Base-by-base conservation (phyloP, 2,329 filamentous ascomycete species). In the Eutypella sp. region DNA sequence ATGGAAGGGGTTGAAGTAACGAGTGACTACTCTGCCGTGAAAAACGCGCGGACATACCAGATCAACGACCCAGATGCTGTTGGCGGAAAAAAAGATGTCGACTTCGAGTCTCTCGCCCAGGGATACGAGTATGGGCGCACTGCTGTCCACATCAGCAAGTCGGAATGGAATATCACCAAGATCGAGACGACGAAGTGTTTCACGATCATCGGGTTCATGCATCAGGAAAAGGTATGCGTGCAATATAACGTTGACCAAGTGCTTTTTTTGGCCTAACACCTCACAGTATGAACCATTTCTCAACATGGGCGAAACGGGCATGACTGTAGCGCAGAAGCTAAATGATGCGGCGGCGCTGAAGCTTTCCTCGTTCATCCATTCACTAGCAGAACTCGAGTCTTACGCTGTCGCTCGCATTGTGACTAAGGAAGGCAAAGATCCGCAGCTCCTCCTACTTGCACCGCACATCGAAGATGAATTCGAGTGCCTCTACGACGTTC, bases 121-220 rank as follows among this genome's bases (percentile, higher is more conserved):
- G 93, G 93, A 0, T 99, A 92, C 59, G 84, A 89, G 59, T 99
- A 99, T 62, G 93, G 93, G 39, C 80, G 90, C 46, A 96, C 92
- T 1, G 89, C 88, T 2, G 92, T 99, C 1, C 84, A 87, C 54
- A 96, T 99, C 55, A 88, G 82, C 53, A 84, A 91, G 56, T 86
- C 86, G 1, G 92, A 99, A 57, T 79, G 85, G 63, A 89, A 91
- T 55, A 82, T 96, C 47, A 95, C 89, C n/a, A 90, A 87, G 53
- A 75, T 96, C 27, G 85, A 95, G 57, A 93, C 89, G 0, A 67
- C 71, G 9, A 84, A 86, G 47, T 76, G 78, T 7, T 82, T 97
- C 47, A 84, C 89, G 3, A 85, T 99, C 36, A 72, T 99, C 42
- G 93, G 93, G 0, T 99, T 99, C 57, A 79, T 97, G 24, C 80